Evolutionary conservation across 163 green algal genomes (phyloP).

Genomic region (Chlamydomonas reinhardtii): DNA sequence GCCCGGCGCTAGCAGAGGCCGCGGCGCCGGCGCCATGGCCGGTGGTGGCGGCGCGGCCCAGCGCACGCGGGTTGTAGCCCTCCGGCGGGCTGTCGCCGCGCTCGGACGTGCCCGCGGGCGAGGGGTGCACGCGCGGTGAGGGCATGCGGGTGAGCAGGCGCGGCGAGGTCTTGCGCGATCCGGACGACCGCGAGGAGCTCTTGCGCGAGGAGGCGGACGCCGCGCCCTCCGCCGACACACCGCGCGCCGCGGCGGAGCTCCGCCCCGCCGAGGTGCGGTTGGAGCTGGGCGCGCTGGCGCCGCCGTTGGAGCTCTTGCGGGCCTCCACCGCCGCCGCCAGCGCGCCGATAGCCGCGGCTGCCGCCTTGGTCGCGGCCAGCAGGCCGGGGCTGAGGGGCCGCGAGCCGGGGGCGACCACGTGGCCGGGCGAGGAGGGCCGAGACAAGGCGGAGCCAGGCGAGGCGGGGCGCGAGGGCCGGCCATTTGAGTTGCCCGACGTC

Average conservation of each 20-base stretch:
- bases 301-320: background rate
- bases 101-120: background rate
- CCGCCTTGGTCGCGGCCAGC: background rate
- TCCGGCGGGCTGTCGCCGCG: slow-evolving; percentile 30
- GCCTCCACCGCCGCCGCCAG: background rate
- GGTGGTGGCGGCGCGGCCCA: background rate
- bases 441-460: background rate
- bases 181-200: background rate
- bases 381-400: background rate
- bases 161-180: background rate
- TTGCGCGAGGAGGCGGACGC: background rate
- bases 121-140: slow-evolving; percentile 34
- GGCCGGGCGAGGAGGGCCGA: background rate
- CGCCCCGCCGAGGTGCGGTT: background rate
- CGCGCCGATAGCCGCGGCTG: background rate
- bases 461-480: too few species aligned
- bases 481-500: too few species aligned
- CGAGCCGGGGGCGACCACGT: background rate
- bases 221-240: background rate
- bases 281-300: too few species aligned
- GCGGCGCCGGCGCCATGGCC: background rate
- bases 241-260: background rate
- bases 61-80: slow-evolving; percentile 15
- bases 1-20: background rate
- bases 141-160: slow-evolving; percentile 13